Base-by-base conservation (phyloP, 169 alveolate species). In the Cryptosporidium viatorum region DNA sequence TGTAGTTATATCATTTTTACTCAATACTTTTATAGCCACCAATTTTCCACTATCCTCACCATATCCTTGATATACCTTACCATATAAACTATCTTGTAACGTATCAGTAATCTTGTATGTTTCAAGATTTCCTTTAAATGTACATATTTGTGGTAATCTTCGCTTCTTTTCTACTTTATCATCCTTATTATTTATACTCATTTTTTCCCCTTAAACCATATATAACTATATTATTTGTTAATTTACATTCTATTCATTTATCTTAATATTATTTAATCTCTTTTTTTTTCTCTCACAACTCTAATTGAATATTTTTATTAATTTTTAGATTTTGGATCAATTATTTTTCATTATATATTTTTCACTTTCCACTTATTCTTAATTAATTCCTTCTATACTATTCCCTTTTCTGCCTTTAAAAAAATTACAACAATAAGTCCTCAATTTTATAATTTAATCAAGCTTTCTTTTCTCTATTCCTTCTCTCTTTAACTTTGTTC, bases 1-100 rank as follows among this genome's bases (percentile, higher is more conserved):
- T 55, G 71, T 55, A 31, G 33, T 73, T 3, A 73, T 73, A 35
- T 73, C 86, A 73, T 73, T 59, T 41, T 73, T 73, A n/a, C 45
- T 73, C 21, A 73, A 33, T 18, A 73, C 31, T 45, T 73, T 73
- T 29, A 73, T 39, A 23, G 86, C 86, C 33, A 73, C 86, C n/a
- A 59, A 31, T 18, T 52, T 59, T 9, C 86, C 86, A 73, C 86
- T 73, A 9, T 55, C 43, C 16, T 12, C 58, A 21, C 86, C 86
- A 73, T 55, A 73, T 31, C 86, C 86, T 41, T 73, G 71, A 58
- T 73, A 73, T 37, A 73, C 86, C 29, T 39, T 29, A 51, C 86
- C 86, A 55, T 73, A 73, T 21, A 73, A 59, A 73, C 86, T 55
- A 58, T 73, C 71, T 14, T 73, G 86, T n/a, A 73, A 31, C 18